Base-by-base conservation (phyloP, 345 rosid species). In the Eucalyptus decipiens region DNA sequence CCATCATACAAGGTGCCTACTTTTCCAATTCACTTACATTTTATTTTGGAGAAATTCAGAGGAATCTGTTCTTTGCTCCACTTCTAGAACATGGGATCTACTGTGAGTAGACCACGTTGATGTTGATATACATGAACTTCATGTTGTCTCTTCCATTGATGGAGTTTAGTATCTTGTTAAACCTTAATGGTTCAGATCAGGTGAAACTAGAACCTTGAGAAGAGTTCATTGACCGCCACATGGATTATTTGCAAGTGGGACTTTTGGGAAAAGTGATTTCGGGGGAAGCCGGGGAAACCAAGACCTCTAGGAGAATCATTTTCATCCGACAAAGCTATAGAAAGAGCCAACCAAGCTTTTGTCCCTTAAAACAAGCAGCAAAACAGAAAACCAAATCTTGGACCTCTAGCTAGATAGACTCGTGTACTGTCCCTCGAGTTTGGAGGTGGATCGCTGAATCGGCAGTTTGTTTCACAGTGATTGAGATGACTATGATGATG, bases 371-470 rank as follows among this genome's bases (percentile, higher is more conserved):
- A 91, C 95, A 56, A 89, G 90, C 16, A 89, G 94, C 12, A 90
- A 96, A 18, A 93, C 91, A 47, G 91, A 94, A 13, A 91, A 92
- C 85, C 94, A 95, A 85, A 89, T 91, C 43, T 90, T 94, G 40
- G 94, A 91, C 86, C 96, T 96, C 48, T 97, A 98, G 45, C 87
- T 97, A 92, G 97, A 97, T 90, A 95, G 98, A 92, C 96, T 96
- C 90, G 93, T 97, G n/a, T 96, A 97, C 51, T 96, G 99, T 89
- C 99, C 98, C 86, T 97, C 96, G 13, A 96, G 98, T 91, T 94
- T 96, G 93, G 99, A 97, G 88, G 97, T 97, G 7, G 96, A 94
- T 32, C 90, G 97, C 86, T 91, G 99, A 88, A 93, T 94, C 60
- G 93, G 96, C 72, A 92, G 90, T 85, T 93, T 92, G 7, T 89